Evolutionary conservation across 805 yeast genomes (phyloP).

Genomic region (Candida multigemmis): DNA sequence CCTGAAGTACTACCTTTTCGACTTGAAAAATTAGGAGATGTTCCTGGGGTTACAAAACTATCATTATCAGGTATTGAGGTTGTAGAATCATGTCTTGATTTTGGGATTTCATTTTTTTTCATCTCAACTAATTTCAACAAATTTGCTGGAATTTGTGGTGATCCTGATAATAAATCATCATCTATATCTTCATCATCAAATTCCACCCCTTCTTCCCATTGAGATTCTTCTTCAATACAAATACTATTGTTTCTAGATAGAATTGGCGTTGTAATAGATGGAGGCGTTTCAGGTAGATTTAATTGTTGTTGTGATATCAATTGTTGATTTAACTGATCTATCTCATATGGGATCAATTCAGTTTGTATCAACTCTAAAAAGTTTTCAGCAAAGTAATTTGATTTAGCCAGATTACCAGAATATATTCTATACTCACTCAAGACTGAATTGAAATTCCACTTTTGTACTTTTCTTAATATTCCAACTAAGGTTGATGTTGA

Average conservation of each 20-base stretch:
- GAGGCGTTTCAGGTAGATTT: too few relatives aligned
- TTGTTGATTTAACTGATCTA: constrained; percentile 18
- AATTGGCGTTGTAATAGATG: too few relatives aligned
- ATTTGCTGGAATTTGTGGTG: constrained; percentile 64
- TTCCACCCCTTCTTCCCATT: constrained; percentile 14
- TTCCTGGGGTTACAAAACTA: constrained; percentile 16
- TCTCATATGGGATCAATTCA: constrained; percentile 36
- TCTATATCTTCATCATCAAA: constrained; percentile 35
- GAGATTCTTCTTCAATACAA: constrained; percentile 9
- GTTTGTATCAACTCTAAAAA: constrained; percentile 67
- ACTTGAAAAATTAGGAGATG: constrained; percentile 14
- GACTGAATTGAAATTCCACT: constrained; percentile 82
- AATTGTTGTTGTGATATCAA: constrained; percentile 8
- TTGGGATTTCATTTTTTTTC: constrained; percentile 9
- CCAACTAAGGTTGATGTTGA: constrained; percentile 76
- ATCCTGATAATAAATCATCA: constrained; percentile 42
- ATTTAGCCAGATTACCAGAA: constrained; percentile 33
- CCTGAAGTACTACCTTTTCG: background rate
- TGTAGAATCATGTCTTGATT: constrained; percentile 16
- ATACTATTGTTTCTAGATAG: constrained; percentile 5
- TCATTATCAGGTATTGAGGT: too few relatives aligned
- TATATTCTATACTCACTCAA: constrained; percentile 78
- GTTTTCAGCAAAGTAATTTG: constrained; percentile 74
- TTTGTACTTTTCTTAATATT: constrained; percentile 69
- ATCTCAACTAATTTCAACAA: constrained; percentile 46